These are phyloP conservation scores for Termitomyces sp. DNA, from an alignment of 768 basidiomycete genomes.

Conservation along the genomic window DNA sequence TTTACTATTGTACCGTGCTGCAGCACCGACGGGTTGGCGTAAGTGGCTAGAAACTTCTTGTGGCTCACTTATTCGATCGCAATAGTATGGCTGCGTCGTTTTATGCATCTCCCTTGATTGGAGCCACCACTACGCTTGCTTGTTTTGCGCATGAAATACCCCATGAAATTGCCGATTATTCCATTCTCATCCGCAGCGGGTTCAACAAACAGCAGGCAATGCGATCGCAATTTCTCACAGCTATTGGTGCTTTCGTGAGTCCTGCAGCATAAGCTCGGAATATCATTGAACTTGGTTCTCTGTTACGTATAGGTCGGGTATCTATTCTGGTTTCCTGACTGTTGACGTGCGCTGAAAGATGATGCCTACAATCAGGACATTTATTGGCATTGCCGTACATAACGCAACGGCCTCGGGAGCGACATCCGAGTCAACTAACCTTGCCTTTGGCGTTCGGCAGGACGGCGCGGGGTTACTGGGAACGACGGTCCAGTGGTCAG, in stretches of 20 bases:
- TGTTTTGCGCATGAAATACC: conserved; percentile 96
- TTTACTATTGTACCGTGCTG: conserved; percentile 12
- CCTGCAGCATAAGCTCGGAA: conserved; percentile 17
- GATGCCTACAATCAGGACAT: conserved; percentile 46
- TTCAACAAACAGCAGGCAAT: conserved; percentile 90
- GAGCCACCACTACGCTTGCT: conserved; percentile 91
- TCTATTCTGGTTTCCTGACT: conserved; percentile 7
- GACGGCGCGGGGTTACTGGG: conserved; percentile 75
- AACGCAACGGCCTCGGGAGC: conserved; percentile 55
- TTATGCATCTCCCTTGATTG: conserved; percentile 91
- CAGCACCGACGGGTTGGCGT: conserved; percentile 92
- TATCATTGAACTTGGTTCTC: conserved; percentile 12
- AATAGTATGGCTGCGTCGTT: conserved; percentile 91
- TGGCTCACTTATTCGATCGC: not conserved
- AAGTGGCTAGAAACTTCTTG: conserved; percentile 6
- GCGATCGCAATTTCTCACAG: conserved; percentile 90
- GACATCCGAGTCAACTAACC: conserved; percentile 41
- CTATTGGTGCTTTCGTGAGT: conserved; percentile 87
- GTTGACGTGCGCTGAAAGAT: not conserved
- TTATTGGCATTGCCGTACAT: conserved; percentile 84
- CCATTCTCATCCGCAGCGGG: conserved; percentile 85
- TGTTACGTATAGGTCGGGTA: conserved; percentile 33
- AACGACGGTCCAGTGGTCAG: conserved; percentile 71
- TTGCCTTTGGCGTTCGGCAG: conserved; percentile 74
- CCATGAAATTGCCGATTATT: conserved; percentile 96